These are phyloP conservation scores for Fusarium sp. DNA, from an alignment of 2,329 filamentous ascomycete genomes.

Conservation along the genomic window DNA sequence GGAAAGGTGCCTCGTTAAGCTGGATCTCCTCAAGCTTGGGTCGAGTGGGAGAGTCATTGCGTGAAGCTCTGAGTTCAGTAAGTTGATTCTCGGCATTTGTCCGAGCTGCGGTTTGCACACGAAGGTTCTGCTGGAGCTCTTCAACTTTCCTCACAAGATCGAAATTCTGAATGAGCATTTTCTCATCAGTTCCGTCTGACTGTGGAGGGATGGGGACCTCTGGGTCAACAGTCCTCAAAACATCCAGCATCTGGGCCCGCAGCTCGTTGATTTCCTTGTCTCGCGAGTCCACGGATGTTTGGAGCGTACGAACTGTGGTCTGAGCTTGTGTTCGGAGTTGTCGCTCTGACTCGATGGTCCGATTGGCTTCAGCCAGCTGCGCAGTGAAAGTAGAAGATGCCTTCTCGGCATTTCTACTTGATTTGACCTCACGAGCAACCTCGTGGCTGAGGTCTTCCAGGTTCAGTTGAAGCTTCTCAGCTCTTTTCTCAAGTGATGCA, in stretches of 20 bases:
- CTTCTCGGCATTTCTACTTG: constrained; percentile 91
- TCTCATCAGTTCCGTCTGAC: constrained; percentile 73
- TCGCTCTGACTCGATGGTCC: constrained; percentile 90
- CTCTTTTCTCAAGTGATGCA: constrained; percentile 90
- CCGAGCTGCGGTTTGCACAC: constrained; percentile 85
- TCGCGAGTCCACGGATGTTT: constrained; percentile 82
- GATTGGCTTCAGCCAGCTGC: constrained; percentile 90
- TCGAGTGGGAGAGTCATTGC: constrained; percentile 80
- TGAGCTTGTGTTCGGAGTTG: constrained; percentile 90
- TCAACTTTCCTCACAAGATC: constrained; percentile 90
- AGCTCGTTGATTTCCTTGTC: constrained; percentile 87
- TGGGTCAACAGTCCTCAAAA: constrained; percentile 91
- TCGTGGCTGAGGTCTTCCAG: constrained; percentile 95
- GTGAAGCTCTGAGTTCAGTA: constrained; percentile 80
- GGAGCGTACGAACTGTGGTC: constrained; percentile 84
- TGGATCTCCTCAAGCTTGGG: constrained; percentile 90
- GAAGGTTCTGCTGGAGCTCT: constrained; percentile 88
- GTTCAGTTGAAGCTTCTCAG: constrained; percentile 90
- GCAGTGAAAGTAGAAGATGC: constrained; percentile 83
- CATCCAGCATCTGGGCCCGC: constrained; percentile 82
- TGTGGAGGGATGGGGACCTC: constrained; percentile 76
- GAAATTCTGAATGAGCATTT: constrained; percentile 80
- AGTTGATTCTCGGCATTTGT: constrained; percentile 87
- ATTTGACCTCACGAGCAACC: constrained; percentile 89
- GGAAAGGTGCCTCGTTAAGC: constrained; percentile 82